Base-by-base conservation (phyloP, 169 alveolate genomes). In the Plasmodium gallinaceum region DNA sequence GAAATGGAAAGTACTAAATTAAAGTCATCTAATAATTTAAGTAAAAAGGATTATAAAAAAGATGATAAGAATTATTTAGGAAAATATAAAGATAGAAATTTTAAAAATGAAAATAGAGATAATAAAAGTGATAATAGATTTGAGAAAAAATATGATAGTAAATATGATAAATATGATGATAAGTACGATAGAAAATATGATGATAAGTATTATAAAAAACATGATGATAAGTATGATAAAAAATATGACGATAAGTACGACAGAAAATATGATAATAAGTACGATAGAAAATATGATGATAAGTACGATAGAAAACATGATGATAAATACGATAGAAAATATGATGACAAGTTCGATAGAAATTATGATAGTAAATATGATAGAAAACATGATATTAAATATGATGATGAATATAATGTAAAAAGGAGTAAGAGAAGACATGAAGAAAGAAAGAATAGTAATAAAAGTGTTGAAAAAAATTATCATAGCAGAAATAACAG, bases 401-500 rank as follows among this genome's bases (percentile, higher is more conserved):
- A 54, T 14, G 60, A 78, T 22, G 70, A 65, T 58, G 69, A 78
- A 22, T 57, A 70, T 22, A 22, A 78, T 37, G 61, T 57, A 22
- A 74, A 39, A 42, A 70, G 74, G 51, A 64, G 74, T 12, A 69
- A 54, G 45, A 43, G 71, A 60, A 83, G 39, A 62, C 12, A 83
- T 22, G 74, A 16, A 32, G 86, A 83, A 45, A 83, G 89, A 22
- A 78, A 22, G n/a, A 51, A 65, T 32, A 20, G n/a, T 42, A 52
- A 61, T 37, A 12, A 0, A 57, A 78, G 89, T 52, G 14, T 20
- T 22, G 75, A 78, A 37, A 66, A 43, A 51, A 66, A 43, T 37
- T 58, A 78, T 46, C 14, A 24, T 12, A 57, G 65, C 2, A 62
- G 22, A 78, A 57, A 57, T 22, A 72, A 64, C 57, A 8, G 58